Evolutionary conservation across 177 flowering plant species (phyloP), one percentile per base, ranked within the genome.

Genomic region (Vitis hybrid): DNA sequence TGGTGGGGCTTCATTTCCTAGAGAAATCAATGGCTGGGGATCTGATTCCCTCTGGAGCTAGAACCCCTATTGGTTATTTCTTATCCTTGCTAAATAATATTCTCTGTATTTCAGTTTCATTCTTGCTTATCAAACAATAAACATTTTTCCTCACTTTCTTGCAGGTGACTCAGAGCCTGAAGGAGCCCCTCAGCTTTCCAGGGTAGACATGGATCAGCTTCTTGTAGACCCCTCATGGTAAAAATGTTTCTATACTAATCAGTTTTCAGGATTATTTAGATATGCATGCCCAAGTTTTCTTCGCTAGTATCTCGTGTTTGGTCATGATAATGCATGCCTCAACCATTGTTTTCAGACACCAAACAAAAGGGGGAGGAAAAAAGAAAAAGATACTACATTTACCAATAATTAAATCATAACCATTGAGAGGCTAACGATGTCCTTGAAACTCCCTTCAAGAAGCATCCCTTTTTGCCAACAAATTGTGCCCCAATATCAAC

Each of bases 1-100:
- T 84, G 60, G 87, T 86, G 2, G 89, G 89, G 6, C 77, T 86
- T 64, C 86, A 86, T 62, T 86, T 86, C 73, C 67, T 78, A 67
- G 83, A 80, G 26, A 52, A 73, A 39, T 65, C 87, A 30, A 34
- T 56, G 6, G 45, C 68, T 21, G 79, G 82, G 3, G 79, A 79
- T 17, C 56, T 80, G 5, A 71, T 77, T 64, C 78, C 87, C 21
- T 79, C 80, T 13, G 84, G 76, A 64, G 45, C 76, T 55, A 71
- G 60, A 1, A 80, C 84, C n/a, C 81, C 80, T 5, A 48, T 64
- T n/a, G 87, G 85, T 84, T 34, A 48, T 19, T 54, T 39, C n/a
- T 51, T 3, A 12, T 12, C 48, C 19, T 5, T 60, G 50, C 11
- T 19, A 8, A 55, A 13, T 55, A 18, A 32, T 39, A 12, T n/a